Base-by-base conservation (phyloP, 768 basidiomycete species). In the Chalciporus chontae region DNA sequence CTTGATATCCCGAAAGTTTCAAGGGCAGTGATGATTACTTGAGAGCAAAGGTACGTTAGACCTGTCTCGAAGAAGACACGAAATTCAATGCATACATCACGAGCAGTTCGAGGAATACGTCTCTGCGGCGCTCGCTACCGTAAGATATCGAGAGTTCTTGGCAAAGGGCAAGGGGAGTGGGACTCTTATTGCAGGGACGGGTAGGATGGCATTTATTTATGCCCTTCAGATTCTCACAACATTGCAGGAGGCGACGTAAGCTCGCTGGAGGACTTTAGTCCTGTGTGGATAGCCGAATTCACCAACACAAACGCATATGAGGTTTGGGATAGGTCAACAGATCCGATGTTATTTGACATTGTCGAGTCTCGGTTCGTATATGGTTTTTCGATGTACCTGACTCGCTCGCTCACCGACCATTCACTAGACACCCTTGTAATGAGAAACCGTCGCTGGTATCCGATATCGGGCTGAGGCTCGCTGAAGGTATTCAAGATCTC, bases 11-110 rank as follows among this genome's bases (percentile, higher is more conserved):
- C 41, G 53, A 34, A 61, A 91, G 88, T 55, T 98, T 95, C 72
- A 87, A 89, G 68, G 96, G 95, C 11, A 93, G 90, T 57, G 96
- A 99, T 58, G 96, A 99, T 66, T 97, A 94, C 62, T 70, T 99
- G 21, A 77, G 96, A 50, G 78, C 80, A 31, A 94, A 94, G 79
- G 90, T 87, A 50, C 18, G 65, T 57, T 27, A 29, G 29, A 51
- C 27, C 8, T 36, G 15, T 8, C 9, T 43, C 36, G 5, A n/a
- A 14, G 19, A 15, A 41, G 11, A 34, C 40, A 40, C 10, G 13
- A 34, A 42, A 43, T 21, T 27, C 21, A 18, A 29, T 51, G 18
- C 38, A 31, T 40, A 10, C 51, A 13, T 27, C 15, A 11, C 24
- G 17, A 11, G 27, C 29, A 60, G 83, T 95, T 95, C 47, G 94